Base-by-base conservation (phyloP, 306 rosid species). In the Medicago ruthenica region DNA sequence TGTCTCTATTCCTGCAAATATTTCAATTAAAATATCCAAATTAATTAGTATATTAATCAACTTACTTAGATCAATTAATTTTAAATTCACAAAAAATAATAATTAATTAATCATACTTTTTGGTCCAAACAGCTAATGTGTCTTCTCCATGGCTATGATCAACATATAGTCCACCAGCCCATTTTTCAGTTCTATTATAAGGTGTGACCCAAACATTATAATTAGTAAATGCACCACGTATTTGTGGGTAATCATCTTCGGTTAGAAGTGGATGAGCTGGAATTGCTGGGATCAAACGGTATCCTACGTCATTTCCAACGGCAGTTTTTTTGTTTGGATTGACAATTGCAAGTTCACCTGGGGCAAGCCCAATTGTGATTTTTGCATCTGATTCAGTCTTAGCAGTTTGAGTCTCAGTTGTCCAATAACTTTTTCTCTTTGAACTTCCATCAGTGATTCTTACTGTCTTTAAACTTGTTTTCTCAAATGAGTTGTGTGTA, bases 81-180 rank as follows among this genome's bases (percentile, higher is more conserved):
- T 8, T 3, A 17, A 41, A 66, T 40, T 5, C 13, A 18, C 7
- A 71, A 17, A 14, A 9, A 10, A 17, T 20, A 9, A 22, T 13
- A 45, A 24, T 34, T 4, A 48, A 9, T 14, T 21, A 21, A n/a
- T n/a, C 66, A 37, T 67, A 82, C 86, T 73, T 16, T 74, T 73
- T 62, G 15, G 86, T 87, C 89, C 96, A 90, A 51, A 74, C 70
- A 8, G 84, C 88, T 15, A 90, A 62, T 1, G 85, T 86, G 36
- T 90, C 87, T 0, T 81, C 90, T 60, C 92, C 96, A 24, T n/a
- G 84, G 73, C 91, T 88, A 36, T 83, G 82, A 78, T 86, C 90
- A 72, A 76, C 85, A 47, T 16, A 73, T 0, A 50, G 40, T 13
- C 88, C 94, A 37, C 86, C 88, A 2, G 87, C 92, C 91, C 97